Evolutionary conservation across 202 grass and related monocot genomes (phyloP), one percentile per base, ranked within the genome.

Genomic region (Schoenoplectus tabernaemontani): DNA sequence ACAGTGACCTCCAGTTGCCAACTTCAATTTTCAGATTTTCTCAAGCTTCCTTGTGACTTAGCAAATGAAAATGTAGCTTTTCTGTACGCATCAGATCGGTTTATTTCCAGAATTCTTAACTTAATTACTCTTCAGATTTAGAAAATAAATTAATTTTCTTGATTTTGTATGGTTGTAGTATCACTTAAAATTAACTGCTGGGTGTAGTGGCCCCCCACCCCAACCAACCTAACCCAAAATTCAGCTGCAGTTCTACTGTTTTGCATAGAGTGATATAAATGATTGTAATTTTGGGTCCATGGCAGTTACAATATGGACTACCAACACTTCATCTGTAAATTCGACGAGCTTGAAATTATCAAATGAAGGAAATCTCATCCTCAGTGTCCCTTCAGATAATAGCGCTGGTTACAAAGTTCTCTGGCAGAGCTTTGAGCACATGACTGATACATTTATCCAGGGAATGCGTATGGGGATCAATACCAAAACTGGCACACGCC

Each of bases 361-460:
- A 9, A 79, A 88, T 69, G 48, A 65, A 0, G 94, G 94, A 61
- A 88, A 97, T 86, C 84, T 97, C 38, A 57, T 87, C 32, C 15
- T 93, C 56, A 84, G 42, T 44, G 46, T 11, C 3, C 3, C 46
- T 26, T 74, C 26, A 33, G 68, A 89, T 79, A 83, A 85, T 64
- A 64, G 57, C 65, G 26, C 43, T 20, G 15, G 2, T 15, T 24
- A 4, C 26, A 80, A 56, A 2, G 1, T 7, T 1, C 0, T 54
- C 4, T 97, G 90, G 88, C 57, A 91, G 81, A 97, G 93, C 87
- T 97, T 97, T 42, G 90, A 91, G 9, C 24, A 97, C 80, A 88
- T 60, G 47, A 81, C 86, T n/a, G 86, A 97, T 84, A 87, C 93
- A 0, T 43, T 89, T 82, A 15, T 97, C 11, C 91, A 86, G 0